Evolutionary conservation across 1,284 basidiomycete genomes (phyloP), one percentile per base, ranked within the genome.

Genomic region (Puccinia hordei): DNA sequence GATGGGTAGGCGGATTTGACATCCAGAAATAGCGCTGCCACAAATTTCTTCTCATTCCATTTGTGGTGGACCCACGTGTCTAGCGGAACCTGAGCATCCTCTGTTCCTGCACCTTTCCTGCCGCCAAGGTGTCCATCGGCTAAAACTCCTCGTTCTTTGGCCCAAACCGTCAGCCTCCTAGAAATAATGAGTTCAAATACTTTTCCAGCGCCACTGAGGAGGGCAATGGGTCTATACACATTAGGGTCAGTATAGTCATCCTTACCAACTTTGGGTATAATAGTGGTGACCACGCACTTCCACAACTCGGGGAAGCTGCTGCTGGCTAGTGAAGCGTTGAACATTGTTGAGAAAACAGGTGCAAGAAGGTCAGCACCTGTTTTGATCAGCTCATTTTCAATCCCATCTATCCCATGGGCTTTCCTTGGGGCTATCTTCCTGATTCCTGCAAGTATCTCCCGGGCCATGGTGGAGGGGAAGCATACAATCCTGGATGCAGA

Each of bases 361-460:
- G 35, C 24, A 38, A 65, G 9, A 2, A 19, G 4, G 12, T 38
- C 4, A 33, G 55, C 15, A 8, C 30, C 17, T 41, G 51, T 2
- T 24, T 71, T 71, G 6, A 71, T 4, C 38, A 46, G 19, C 22
- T 51, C 46, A 51, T 71, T 71, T 44, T 13, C n/a, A 6, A 49
- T 71, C 4, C 68, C 68, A 51, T 71, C 68, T 24, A 53, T 27
- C 41, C 68, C 68, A 27, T 41, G 68, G 68, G 68, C 68, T 24
- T 71, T 71, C 68, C 33, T 49, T 24, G 41, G 22, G 8, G 4
- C 8, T 4, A 71, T 49, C 15, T 46, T 71, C n/a, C n/a, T n/a
- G n/a, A n/a, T n/a, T n/a, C n/a, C n/a, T n/a, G n/a, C n/a, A n/a
- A n/a, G n/a, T n/a, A n/a, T 4, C 15, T 5, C 10, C 10, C 6